phyloP scores from a whole-genome alignment of 164 flowering plant species.

The Paratinospora sagittata region DNA sequence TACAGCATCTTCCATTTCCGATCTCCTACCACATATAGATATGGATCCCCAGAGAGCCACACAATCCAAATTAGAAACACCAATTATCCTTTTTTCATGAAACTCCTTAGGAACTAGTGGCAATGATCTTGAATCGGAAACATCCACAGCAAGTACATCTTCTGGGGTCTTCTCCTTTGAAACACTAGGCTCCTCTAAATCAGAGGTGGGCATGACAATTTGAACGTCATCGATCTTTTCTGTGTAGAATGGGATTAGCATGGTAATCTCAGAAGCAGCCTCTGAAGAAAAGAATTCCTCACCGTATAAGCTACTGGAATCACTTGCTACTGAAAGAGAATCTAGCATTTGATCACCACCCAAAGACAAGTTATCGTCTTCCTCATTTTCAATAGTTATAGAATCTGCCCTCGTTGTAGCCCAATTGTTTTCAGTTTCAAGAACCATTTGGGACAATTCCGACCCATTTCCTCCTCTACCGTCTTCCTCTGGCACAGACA shows the following conservation, averaged over 20 bases:
- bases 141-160: constrained; percentile 25
- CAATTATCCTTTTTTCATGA: constrained; percentile 25
- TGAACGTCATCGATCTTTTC: constrained; percentile 35
- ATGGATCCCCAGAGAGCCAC: constrained; percentile 68
- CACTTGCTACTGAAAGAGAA: constrained; percentile 63
- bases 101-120: constrained; percentile 37
- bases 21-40: constrained; percentile 55
- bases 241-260: constrained; percentile 29
- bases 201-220: constrained; percentile 28
- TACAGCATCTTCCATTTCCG: constrained; percentile 77
- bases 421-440: constrained; percentile 31
- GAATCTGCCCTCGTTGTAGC: constrained; percentile 19
- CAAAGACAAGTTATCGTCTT: constrained; percentile 52
- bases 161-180: constrained; percentile 20
- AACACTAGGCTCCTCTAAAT: constrained; percentile 25
- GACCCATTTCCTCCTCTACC: constrained; percentile 15
- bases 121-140: constrained; percentile 28
- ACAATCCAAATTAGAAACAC: constrained; percentile 40
- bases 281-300: constrained; percentile 54
- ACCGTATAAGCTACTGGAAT: constrained; percentile 57
- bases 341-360: constrained; percentile 51
- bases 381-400: constrained; percentile 38
- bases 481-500: constrained; percentile 5
- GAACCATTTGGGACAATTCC: constrained; percentile 25
- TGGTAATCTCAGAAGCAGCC: constrained; percentile 28